These are phyloP conservation scores for Cercospora zeae-maydis DNA, from an alignment of 2,329 filamentous ascomycete genomes.

Conservation along the genomic window DNA sequence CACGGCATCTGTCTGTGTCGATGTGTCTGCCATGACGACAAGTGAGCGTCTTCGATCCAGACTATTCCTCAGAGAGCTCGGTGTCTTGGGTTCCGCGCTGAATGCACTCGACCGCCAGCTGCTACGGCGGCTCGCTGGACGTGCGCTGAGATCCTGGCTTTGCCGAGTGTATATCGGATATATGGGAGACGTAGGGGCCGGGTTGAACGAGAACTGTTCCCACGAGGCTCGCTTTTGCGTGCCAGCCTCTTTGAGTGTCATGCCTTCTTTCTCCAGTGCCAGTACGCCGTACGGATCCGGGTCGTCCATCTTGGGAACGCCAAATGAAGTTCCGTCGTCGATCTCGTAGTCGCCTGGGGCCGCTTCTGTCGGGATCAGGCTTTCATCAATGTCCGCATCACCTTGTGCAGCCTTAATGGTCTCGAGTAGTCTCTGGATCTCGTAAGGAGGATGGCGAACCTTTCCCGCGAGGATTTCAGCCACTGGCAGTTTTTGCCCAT, in stretches of 20 bases:
- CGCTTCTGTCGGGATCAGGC: conserved; percentile 63
- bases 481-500: conserved; percentile 62
- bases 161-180: conserved; percentile 58
- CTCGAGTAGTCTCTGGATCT: conserved; percentile 64
- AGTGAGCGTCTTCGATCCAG: conserved; percentile 24
- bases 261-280: conserved; percentile 82
- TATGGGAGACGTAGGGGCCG: conserved; percentile 69
- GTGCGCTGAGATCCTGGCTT: conserved; percentile 51
- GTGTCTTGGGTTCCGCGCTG: conserved; percentile 27
- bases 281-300: conserved; percentile 90
- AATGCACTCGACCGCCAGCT: conserved; percentile 55
- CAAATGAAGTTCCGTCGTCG: conserved; percentile 59
- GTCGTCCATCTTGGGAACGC: conserved; percentile 73
- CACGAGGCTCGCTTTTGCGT: conserved; percentile 68
- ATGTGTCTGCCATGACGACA: conserved; percentile 29
- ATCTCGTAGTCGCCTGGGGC: conserved; percentile 73
- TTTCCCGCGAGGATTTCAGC: conserved; percentile 62
- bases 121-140: conserved; percentile 52
- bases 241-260: conserved; percentile 89
- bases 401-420: conserved; percentile 87
- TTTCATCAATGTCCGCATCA: conserved; percentile 68
- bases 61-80: conserved; percentile 33
- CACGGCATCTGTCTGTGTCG: conserved; percentile 33
- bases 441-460: conserved; percentile 53
- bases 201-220: conserved; percentile 78